Evolutionary conservation across 1,284 basidiomycete species (phyloP).

Genomic region (Moniliophthora roreri): DNA sequence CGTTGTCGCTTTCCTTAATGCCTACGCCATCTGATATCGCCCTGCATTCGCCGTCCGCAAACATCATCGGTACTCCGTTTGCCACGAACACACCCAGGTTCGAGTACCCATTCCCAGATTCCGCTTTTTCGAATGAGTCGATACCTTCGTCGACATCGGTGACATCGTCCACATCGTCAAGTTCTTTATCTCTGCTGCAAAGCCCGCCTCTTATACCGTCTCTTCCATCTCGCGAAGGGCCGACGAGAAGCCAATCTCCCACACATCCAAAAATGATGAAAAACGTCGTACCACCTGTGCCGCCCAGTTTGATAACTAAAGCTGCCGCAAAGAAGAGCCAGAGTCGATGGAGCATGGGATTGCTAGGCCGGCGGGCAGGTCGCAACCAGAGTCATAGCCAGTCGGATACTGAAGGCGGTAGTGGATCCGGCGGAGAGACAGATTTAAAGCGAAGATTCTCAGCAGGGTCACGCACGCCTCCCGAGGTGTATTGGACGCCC

Average conservation of each 20-base stretch:
- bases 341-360: slow-evolving; percentile 24
- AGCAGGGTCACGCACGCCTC: background rate
- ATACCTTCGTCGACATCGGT: background rate
- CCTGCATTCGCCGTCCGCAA: slow-evolving; percentile 15
- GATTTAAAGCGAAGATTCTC: background rate
- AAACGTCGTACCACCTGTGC: slow-evolving; percentile 27
- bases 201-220: slow-evolving; percentile 6
- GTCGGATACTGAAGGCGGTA: background rate
- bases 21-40: slow-evolving; percentile 4
- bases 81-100: slow-evolving; percentile 7
- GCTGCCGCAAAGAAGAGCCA: slow-evolving; percentile 30
- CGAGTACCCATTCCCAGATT: slow-evolving; percentile 20
- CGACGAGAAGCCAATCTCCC: slow-evolving; percentile 17
- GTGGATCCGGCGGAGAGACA: background rate
- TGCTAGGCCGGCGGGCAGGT: background rate
- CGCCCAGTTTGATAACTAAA: slow-evolving; percentile 23
- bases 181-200: background rate
- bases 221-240: background rate
- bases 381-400: background rate
- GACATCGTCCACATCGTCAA: background rate
- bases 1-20: background rate
- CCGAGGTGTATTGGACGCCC: background rate
- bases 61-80: slow-evolving; percentile 22
- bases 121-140: background rate
- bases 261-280: slow-evolving; percentile 33